Percentiles rank a stretch among this genome's conserved stretches.
These are phyloP conservation scores for Adansonia rubrostipa DNA, from an alignment of 441 rosid genomes.

Conservation along the genomic window DNA sequence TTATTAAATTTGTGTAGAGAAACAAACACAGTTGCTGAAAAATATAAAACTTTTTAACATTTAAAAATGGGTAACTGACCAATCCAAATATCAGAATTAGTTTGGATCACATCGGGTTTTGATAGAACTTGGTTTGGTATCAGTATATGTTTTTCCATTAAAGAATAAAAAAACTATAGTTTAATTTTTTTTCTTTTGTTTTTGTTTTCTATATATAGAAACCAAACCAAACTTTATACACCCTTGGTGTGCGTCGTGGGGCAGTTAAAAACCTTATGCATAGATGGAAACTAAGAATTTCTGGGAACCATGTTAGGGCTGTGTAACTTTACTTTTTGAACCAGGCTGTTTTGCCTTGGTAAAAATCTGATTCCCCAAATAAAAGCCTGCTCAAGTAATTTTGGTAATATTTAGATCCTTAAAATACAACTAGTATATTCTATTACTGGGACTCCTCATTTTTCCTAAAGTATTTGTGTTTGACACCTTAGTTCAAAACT, in stretches of 20 bases:
- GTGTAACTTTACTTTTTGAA: background rate
- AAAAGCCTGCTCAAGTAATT: background rate
- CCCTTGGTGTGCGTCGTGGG: background rate
- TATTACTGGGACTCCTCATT: no score
- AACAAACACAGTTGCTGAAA: background rate
- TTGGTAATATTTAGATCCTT: background rate
- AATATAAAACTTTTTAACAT: background rate
- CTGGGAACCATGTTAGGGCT: background rate
- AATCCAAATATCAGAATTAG: background rate
- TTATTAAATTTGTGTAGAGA: background rate
- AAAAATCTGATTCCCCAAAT: background rate
- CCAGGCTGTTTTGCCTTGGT: background rate
- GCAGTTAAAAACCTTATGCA: background rate
- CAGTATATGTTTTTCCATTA: background rate
- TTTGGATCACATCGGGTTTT: no score
- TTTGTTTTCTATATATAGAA: no score
- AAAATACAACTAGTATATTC: no score
- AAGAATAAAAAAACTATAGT: background rate
- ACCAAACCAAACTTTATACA: no score
- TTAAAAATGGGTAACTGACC: background rate
- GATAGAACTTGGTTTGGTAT: background rate
- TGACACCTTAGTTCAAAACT: no score
- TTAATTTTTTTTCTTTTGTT: no score
- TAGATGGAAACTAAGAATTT: background rate
- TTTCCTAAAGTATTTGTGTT: no score